Percentiles rank a stretch among this genome's conserved stretches.
phyloP scores from a whole-genome alignment of 345 rosid species.

The Euclidium syriacum region DNA sequence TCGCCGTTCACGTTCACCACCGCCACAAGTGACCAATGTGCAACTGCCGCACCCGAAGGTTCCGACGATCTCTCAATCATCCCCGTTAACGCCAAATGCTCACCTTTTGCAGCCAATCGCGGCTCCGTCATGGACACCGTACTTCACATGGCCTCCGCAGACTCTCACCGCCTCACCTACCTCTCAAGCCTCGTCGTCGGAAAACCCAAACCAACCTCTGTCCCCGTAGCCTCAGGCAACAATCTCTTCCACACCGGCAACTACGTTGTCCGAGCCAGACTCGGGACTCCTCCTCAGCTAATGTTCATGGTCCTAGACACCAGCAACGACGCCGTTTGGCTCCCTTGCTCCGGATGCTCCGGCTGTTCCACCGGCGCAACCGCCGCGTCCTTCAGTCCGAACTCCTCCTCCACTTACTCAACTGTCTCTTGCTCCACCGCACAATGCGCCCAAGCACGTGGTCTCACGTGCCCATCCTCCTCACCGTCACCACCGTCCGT shows the following conservation, averaged over 20 bases:
- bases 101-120: conserved; percentile 53
- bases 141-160: conserved; percentile 65
- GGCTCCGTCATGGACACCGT: conserved; percentile 50
- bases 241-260: conserved; percentile 32
- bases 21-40: conserved; percentile 43
- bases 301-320: conserved; percentile 87
- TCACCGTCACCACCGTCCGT: conserved; percentile 23
- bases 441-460: conserved; percentile 64
- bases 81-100: too few relatives aligned
- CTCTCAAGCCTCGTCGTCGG: conserved; percentile 48
- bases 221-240: conserved; percentile 69
- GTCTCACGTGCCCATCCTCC: conserved; percentile 60
- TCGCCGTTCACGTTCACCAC: conserved; percentile 27
- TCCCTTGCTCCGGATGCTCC: conserved; percentile 64
- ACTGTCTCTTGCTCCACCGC: conserved; percentile 59
- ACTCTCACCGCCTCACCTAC: conserved; percentile 55
- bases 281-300: conserved; percentile 76
- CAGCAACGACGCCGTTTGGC: conserved; percentile 69
- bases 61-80: conserved; percentile 52
- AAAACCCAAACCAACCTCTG: conserved; percentile 34
- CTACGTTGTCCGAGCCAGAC: conserved; percentile 63
- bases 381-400: conserved; percentile 37
- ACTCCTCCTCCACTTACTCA: conserved; percentile 48
- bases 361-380: conserved; percentile 51
- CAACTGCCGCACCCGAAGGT: conserved; percentile 30